A percentile compares a stretch with the other conserved stretches of the same genome.
phyloP scores from a whole-genome alignment of 1,284 basidiomycete species.

The Fomitopsis betulina region DNA sequence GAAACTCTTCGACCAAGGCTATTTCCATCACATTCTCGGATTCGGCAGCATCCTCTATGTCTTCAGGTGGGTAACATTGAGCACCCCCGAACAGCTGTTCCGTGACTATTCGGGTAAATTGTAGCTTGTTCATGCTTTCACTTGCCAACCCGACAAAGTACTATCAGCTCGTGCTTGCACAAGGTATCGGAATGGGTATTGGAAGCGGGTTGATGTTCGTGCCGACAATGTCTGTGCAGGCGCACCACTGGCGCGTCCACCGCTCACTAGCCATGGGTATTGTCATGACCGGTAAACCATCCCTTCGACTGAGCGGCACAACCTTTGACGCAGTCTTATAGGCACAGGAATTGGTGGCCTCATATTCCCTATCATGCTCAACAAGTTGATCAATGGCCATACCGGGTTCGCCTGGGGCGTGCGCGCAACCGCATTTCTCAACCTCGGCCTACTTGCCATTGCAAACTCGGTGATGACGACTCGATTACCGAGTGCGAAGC shows the following conservation, averaged over 20 bases:
- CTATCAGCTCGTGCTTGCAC: conserved; percentile 23
- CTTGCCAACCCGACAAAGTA: conserved; percentile 17
- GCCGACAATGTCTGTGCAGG: conserved; percentile 10
- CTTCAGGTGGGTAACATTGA: conserved; percentile 6
- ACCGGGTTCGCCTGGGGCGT: conserved; percentile 24
- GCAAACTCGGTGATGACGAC: conserved; percentile 11
- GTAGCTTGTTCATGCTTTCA: conserved; percentile 26
- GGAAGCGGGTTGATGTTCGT: conserved; percentile 34
- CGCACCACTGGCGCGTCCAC: conserved; percentile 11
- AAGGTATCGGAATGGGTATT: conserved; percentile 39
- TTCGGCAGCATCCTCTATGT: conserved; percentile 8
- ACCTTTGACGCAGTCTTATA: conserved; percentile 13
- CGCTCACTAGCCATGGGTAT: conserved; percentile 16
- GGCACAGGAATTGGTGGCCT: conserved; percentile 25
- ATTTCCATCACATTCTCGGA: conserved; percentile 8
- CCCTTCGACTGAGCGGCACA: neutral
- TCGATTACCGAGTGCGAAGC: conserved; percentile 1
- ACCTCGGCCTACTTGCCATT: conserved; percentile 10
- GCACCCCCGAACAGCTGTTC: neutral
- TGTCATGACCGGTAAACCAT: conserved; percentile 21
- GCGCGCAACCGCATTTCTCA: conserved; percentile 11
- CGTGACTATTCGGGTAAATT: neutral
- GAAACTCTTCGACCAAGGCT: conserved; percentile 25
- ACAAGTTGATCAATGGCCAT: conserved; percentile 21
- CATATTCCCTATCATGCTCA: conserved; percentile 26